These are phyloP conservation scores for Plasmodium chabaudi DNA, from an alignment of 169 alveolate species.

Conservation along the genomic window DNA sequence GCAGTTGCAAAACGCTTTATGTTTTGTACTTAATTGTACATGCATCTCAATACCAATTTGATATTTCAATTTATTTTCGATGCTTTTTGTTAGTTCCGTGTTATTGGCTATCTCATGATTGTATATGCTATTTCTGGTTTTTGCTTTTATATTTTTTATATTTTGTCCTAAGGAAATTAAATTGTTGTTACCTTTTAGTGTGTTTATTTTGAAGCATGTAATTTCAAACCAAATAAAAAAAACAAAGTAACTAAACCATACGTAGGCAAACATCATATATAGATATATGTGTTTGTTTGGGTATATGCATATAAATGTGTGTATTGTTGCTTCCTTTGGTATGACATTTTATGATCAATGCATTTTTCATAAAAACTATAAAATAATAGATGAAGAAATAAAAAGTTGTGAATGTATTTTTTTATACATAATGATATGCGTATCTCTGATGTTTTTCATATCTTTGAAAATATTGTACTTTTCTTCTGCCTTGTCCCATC, in stretches of 20 bases:
- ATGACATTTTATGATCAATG: not conserved
- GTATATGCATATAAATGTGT: not conserved
- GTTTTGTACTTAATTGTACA: conserved; percentile 81
- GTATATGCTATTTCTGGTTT: not conserved
- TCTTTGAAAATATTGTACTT: too few species aligned
- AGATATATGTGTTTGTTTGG: not conserved
- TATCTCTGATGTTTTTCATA: too few species aligned
- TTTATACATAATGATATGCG: too few species aligned
- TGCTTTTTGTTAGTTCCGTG: conserved; percentile 8
- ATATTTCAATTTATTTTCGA: conserved; percentile 43
- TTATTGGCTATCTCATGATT: conserved; percentile 3
- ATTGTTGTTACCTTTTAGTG: not conserved
- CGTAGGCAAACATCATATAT: not conserved
- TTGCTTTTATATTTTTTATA: not conserved
- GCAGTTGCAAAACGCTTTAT: conserved; percentile 83
- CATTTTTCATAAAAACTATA: not conserved
- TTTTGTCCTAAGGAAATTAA: conserved; percentile 2
- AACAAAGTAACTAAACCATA: not conserved
- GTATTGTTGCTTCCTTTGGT: not conserved
- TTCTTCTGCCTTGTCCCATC: too few species aligned
- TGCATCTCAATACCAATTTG: conserved; percentile 84
- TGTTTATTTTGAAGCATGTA: not conserved
- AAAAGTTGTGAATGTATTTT: too few species aligned
- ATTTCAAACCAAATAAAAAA: not conserved
- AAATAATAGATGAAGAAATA: too few species aligned